Evolutionary conservation across 768 basidiomycete species (phyloP).

Genomic region (Mycena metata): DNA sequence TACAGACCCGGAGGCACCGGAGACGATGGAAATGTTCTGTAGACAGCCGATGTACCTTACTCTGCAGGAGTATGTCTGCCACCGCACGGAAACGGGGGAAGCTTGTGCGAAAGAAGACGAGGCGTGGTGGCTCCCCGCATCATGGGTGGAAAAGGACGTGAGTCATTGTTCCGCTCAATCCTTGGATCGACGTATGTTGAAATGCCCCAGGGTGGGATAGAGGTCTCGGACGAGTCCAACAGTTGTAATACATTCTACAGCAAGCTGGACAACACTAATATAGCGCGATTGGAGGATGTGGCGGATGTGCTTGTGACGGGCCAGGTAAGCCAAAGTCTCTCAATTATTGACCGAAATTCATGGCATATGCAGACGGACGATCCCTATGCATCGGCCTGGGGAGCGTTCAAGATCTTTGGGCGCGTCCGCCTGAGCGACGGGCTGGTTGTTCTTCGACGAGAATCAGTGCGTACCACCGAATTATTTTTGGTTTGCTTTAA

Average conservation of each 20-base stretch:
- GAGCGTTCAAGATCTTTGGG: conserved; percentile 66
- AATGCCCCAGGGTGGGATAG: conserved; percentile 58
- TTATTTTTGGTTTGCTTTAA: background rate
- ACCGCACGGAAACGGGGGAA: conserved; percentile 33
- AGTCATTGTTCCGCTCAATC: conserved; percentile 62
- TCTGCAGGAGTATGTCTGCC: conserved; percentile 63
- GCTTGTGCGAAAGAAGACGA: conserved; percentile 44
- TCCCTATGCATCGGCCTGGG: conserved; percentile 67
- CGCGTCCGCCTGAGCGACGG: conserved; percentile 73
- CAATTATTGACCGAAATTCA: conserved; percentile 1
- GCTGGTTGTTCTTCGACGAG: conserved; percentile 64
- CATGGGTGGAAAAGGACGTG: conserved; percentile 57
- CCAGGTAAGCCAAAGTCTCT: conserved; percentile 52
- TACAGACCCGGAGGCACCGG: conserved; percentile 49
- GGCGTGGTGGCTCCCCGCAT: conserved; percentile 64
- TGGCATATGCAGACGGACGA: conserved; percentile 57
- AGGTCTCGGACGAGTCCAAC: conserved; percentile 51
- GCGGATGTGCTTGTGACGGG: conserved; percentile 68
- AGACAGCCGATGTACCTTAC: conserved; percentile 63
- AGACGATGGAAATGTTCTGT: conserved; percentile 50
- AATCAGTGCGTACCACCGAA: conserved; percentile 57
- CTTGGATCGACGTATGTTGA: conserved; percentile 51
- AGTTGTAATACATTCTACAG: conserved; percentile 57
- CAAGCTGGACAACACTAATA: conserved; percentile 41
- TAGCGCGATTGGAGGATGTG: conserved; percentile 41